Percentiles rank a stretch among this genome's conserved stretches.
Conservation (phyloP, 2,329 filamentous ascomycete genomes). For the Endocalyx cinctus region DNA sequence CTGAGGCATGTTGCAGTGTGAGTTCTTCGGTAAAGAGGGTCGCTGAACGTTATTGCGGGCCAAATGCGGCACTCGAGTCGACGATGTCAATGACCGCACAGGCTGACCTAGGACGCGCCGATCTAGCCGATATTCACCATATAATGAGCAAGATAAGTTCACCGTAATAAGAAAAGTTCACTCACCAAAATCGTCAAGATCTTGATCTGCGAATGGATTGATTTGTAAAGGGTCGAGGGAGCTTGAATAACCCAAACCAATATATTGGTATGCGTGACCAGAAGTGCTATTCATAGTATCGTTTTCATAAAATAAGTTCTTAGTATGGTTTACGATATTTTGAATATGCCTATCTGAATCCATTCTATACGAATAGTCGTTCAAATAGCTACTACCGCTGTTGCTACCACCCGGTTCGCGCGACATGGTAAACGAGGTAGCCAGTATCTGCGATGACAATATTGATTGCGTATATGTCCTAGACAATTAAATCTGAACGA, state of each 20-base stretch:
- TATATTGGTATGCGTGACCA: too few relatives aligned
- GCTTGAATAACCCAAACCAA: too few relatives aligned
- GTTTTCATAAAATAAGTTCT: slow-evolving; percentile 14
- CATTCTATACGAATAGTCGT: slow-evolving; percentile 12
- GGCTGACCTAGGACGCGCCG: slow-evolving; percentile 18
- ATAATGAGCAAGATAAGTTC: neutral
- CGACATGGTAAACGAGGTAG: slow-evolving; percentile 17
- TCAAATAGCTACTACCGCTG: slow-evolving; percentile 9
- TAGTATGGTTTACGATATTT: slow-evolving; percentile 24
- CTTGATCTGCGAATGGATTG: slow-evolving; percentile 10
- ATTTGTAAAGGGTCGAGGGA: too few relatives aligned
- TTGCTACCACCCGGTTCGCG: slow-evolving; percentile 4
- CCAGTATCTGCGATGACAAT: too few relatives aligned
- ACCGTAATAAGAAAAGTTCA: neutral
- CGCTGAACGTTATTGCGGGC: slow-evolving; percentile 11
- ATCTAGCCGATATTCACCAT: slow-evolving; percentile 13
- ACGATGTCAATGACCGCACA: too few relatives aligned
- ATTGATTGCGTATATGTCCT: too few relatives aligned
- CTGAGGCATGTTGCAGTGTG: slow-evolving; percentile 8
- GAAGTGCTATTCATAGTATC: too few relatives aligned
- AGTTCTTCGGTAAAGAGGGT: slow-evolving; percentile 15
- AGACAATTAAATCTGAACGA: too few relatives aligned
- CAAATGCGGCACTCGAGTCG: too few relatives aligned
- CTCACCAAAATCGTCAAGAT: slow-evolving; percentile 26
- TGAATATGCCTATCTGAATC: slow-evolving; percentile 22